A percentile compares a stretch with the other conserved stretches of the same genome.
Evolutionary conservation across 2,329 filamentous ascomycete genomes (phyloP).

Genomic region (Trichophaea hybrida): DNA sequence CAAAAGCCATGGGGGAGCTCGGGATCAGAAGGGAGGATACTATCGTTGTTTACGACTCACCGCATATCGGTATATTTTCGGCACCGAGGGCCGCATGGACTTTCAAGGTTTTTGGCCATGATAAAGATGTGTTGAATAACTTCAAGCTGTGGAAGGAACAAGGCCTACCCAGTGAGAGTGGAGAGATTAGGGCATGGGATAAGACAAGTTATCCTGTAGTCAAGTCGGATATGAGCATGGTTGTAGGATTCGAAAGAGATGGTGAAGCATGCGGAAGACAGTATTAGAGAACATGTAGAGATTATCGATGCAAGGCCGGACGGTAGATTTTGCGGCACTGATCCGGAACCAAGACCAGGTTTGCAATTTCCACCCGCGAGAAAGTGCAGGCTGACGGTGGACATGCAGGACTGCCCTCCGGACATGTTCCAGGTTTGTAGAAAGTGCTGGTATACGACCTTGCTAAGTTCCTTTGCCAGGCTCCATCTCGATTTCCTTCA

Average conservation of each 20-base stretch:
- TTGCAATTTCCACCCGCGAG: not conserved
- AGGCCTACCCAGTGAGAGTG: conserved; percentile 57
- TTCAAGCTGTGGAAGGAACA: conserved; percentile 87
- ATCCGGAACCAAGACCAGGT: conserved; percentile 73
- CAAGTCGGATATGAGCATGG: conserved; percentile 46
- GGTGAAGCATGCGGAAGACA: conserved; percentile 49
- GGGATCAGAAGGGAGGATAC: conserved; percentile 78
- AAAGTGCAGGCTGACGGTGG: not conserved
- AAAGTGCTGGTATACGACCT: not conserved
- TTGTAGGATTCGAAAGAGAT: conserved; percentile 73
- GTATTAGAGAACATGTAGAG: conserved; percentile 63
- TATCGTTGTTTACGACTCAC: conserved; percentile 85
- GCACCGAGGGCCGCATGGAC: conserved; percentile 93
- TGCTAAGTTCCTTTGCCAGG: conserved; percentile 32
- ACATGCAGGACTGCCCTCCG: conserved; percentile 50
- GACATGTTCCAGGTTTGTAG: conserved; percentile 57
- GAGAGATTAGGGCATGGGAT: conserved; percentile 29
- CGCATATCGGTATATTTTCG: conserved; percentile 85
- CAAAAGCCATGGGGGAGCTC: conserved; percentile 72
- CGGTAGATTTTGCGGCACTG: conserved; percentile 67
- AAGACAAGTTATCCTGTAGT: conserved; percentile 34
- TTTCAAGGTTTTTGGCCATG: conserved; percentile 74
- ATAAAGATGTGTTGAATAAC: conserved; percentile 80
- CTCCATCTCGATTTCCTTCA: conserved; percentile 68
- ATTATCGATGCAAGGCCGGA: conserved; percentile 73